Percentiles rank a stretch among this genome's conserved stretches.
phyloP scores from a whole-genome alignment of 257 asterid genomes.

The Solanum etuberosum region DNA sequence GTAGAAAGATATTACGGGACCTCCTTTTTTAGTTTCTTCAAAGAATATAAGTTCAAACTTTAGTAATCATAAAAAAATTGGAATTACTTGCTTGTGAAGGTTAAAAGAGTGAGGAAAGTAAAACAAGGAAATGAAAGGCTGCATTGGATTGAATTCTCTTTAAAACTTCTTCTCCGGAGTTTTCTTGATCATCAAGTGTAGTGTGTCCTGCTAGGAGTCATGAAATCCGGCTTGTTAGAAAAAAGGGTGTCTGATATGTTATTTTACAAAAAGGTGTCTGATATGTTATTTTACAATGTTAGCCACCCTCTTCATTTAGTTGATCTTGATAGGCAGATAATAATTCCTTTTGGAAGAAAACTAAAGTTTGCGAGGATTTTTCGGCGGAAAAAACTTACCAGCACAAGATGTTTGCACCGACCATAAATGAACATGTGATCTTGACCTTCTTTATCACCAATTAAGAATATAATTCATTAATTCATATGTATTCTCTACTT shows the following conservation, averaged over 20 bases:
- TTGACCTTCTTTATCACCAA: not conserved
- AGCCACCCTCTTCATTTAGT: not conserved
- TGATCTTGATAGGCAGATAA: not conserved
- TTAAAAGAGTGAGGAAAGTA: not conserved
- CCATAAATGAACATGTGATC: not conserved
- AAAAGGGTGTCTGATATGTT: not conserved
- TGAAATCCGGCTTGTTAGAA: not conserved
- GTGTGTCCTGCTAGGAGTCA: not conserved
- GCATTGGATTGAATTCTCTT: not conserved
- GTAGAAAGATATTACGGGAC: not conserved
- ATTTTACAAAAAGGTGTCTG: not conserved
- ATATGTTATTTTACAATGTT: not conserved
- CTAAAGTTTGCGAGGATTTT: not conserved
- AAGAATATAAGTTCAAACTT: not conserved
- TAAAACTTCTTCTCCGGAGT: not conserved
- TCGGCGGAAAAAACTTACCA: not conserved
- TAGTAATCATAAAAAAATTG: not conserved
- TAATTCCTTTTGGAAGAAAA: not conserved
- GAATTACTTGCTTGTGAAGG: not conserved
- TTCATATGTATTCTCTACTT: not conserved
- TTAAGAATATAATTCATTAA: not conserved
- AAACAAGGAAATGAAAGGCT: not conserved
- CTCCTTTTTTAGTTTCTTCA: not conserved
- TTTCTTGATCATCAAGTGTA: not conserved
- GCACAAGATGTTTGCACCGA: not conserved